Evolutionary conservation across 2,329 filamentous ascomycete genomes (phyloP).

Genomic region (Clarireedia monteithiana): DNA sequence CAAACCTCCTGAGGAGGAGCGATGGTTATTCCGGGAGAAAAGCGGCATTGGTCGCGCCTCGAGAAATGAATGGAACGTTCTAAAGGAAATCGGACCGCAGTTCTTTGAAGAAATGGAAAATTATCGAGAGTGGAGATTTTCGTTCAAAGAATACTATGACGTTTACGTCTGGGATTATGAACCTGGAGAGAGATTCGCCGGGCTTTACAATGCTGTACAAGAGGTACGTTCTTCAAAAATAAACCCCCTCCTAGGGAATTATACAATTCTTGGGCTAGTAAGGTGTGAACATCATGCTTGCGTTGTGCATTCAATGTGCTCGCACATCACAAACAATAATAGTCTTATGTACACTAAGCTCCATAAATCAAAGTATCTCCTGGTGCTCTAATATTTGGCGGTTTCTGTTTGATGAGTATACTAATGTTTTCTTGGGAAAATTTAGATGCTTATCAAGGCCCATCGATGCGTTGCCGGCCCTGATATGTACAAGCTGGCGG

Average conservation of each 20-base stretch:
- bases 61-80: constrained; percentile 32
- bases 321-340: too few relatives aligned
- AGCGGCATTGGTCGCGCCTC: constrained; percentile 33
- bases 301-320: too few relatives aligned
- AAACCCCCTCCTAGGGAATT: too few relatives aligned
- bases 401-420: too few relatives aligned
- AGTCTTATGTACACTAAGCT: too few relatives aligned
- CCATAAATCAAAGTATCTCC: neutral
- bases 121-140: constrained; percentile 31
- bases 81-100: constrained; percentile 29
- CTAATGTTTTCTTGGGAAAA: neutral
- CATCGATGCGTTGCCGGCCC: constrained; percentile 26
- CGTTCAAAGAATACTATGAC: constrained; percentile 37
- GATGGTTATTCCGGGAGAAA: constrained; percentile 34
- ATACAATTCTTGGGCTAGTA: too few relatives aligned
- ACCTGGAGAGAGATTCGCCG: constrained; percentile 28
- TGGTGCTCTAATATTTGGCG: too few relatives aligned
- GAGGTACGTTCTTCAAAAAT: constrained; percentile 18
- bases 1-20: constrained; percentile 31
- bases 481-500: constrained; percentile 29
- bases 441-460: constrained; percentile 32
- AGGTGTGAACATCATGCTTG: too few relatives aligned
- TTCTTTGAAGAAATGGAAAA: constrained; percentile 36
- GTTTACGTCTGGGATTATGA: constrained; percentile 35
- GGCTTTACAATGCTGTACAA: constrained; percentile 28